Conservation (phyloP, 352 stramenopile species). For the Phytophthora sp. region DNA sequence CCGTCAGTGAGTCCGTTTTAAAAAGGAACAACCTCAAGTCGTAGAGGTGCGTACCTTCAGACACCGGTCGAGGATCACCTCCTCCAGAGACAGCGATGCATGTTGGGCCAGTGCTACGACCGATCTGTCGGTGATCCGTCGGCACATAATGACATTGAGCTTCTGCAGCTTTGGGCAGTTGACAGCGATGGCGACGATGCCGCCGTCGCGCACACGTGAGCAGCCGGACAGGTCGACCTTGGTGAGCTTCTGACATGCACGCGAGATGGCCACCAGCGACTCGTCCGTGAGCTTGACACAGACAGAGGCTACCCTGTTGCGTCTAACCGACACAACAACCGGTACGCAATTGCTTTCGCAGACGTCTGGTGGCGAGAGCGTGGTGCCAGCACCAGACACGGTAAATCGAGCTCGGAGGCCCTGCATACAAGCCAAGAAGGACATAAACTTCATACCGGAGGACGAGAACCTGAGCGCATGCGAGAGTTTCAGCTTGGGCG, state of each 20-base stretch:
- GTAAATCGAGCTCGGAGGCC: no score
- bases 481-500: no score
- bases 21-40: not conserved
- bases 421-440: no score
- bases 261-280: conserved; percentile 53
- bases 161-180: conserved; percentile 53
- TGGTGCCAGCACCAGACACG: no score
- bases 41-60: conserved; percentile 53
- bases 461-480: no score
- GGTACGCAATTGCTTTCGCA: no score
- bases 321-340: no score
- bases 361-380: no score
- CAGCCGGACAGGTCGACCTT: conserved; percentile 78
- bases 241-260: conserved; percentile 44
- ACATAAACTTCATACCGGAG: no score
- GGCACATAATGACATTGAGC: conserved; percentile 84
- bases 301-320: no score
- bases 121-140: conserved; percentile 74
- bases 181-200: conserved; percentile 68
- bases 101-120: conserved; percentile 61
- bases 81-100: conserved; percentile 39
- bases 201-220: conserved; percentile 76
- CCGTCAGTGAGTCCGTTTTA: not conserved
- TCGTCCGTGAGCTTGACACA: conserved; percentile 80
- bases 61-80: conserved; percentile 63